A percentile compares a stretch with the other conserved stretches of the same genome.
Conservation (phyloP, 441 rosid species). For the Pelargonium fulgidum region DNA sequence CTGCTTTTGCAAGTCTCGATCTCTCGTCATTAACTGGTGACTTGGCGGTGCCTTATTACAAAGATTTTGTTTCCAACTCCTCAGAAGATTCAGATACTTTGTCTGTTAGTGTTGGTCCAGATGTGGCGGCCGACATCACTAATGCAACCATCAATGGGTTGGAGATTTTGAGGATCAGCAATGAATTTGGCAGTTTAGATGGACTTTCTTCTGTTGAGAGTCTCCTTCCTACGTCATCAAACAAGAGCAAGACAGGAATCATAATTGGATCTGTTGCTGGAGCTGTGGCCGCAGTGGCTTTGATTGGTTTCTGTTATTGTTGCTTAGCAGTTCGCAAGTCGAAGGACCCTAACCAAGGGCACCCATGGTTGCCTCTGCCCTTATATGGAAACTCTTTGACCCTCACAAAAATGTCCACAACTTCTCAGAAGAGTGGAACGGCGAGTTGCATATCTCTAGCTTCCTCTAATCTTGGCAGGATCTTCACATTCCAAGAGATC, state of each 20-base stretch:
- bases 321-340: slow-evolving; percentile 39
- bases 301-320: slow-evolving; percentile 54
- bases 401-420: slow-evolving; percentile 62
- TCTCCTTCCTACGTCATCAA: slow-evolving; percentile 49
- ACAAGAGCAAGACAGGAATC: slow-evolving; percentile 32
- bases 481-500: slow-evolving; percentile 81
- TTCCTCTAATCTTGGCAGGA: slow-evolving; percentile 69
- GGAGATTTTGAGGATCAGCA: slow-evolving; percentile 85
- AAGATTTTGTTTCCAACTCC: slow-evolving; percentile 63
- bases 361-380: slow-evolving; percentile 77
- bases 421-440: slow-evolving; percentile 77
- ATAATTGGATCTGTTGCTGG: slow-evolving; percentile 53
- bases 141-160: slow-evolving; percentile 77
- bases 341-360: slow-evolving; percentile 53
- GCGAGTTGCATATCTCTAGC: slow-evolving; percentile 78
- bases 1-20: slow-evolving; percentile 62
- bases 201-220: slow-evolving; percentile 54
- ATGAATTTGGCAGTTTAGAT: slow-evolving; percentile 58
- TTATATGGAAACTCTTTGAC: slow-evolving; percentile 84
- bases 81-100: slow-evolving; percentile 43
- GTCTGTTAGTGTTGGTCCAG: slow-evolving; percentile 89
- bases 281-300: slow-evolving; percentile 30
- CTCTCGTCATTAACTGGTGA: slow-evolving; percentile 50
- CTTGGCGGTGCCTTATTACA: slow-evolving; percentile 56
- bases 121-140: slow-evolving; percentile 40